Percentiles rank a stretch among this genome's conserved stretches.
phyloP scores from a whole-genome alignment of 2,329 filamentous ascomycete genomes.

The Zasmidium cellare region DNA sequence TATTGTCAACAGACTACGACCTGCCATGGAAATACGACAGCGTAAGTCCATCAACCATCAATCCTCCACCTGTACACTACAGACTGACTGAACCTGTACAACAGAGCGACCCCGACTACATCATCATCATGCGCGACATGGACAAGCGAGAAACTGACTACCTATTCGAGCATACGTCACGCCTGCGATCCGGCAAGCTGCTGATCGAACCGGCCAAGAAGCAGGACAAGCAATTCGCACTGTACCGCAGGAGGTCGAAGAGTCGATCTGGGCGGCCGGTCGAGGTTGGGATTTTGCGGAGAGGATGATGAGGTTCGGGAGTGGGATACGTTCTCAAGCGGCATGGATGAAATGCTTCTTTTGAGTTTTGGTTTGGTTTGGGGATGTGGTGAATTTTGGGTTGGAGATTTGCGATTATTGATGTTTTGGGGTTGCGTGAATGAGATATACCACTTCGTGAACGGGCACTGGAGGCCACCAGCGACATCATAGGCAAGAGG shows the following conservation, averaged over 20 bases:
- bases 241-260: conserved; percentile 39
- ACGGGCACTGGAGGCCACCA: not conserved
- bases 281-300: conserved; percentile 21
- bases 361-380: not conserved
- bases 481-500: not conserved
- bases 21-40: conserved; percentile 50
- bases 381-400: not conserved
- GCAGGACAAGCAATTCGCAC: conserved; percentile 47
- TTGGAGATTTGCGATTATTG: no score
- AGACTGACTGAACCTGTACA: conserved; percentile 12
- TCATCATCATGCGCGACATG: conserved; percentile 53
- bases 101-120: conserved; percentile 47
- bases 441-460: not conserved
- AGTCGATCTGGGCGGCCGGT: conserved; percentile 28
- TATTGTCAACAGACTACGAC: conserved; percentile 40
- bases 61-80: conserved; percentile 3
- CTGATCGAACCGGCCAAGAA: conserved; percentile 44
- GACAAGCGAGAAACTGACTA: conserved; percentile 49
- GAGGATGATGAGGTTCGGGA: conserved; percentile 9
- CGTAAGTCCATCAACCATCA: conserved; percentile 37
- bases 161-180: conserved; percentile 52
- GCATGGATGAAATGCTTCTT: no score
- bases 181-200: conserved; percentile 42
- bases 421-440: not conserved
- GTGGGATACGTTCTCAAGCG: not conserved